phyloP scores from a whole-genome alignment of 2,329 filamentous ascomycete genomes.

The Pseudocercospora fijiensis region DNA sequence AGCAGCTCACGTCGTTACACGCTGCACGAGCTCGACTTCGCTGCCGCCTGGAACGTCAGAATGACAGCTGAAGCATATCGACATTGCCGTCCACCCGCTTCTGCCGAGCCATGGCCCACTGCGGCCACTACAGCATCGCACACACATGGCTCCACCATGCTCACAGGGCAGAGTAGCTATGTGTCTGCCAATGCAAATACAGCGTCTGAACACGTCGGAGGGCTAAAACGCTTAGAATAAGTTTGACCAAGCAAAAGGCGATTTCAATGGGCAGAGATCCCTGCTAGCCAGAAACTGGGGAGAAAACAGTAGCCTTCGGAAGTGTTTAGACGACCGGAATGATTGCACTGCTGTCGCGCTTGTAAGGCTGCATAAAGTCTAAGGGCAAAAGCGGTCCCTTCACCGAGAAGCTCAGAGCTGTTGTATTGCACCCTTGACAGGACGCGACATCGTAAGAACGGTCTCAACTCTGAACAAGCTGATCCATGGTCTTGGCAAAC shows the following conservation, averaged over 20 bases:
- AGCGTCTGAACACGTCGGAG: too few relatives aligned
- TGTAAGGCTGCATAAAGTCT: not conserved
- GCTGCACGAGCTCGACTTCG: not conserved
- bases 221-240: too few relatives aligned
- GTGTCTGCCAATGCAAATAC: too few relatives aligned
- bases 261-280: too few relatives aligned
- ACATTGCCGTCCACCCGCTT: slow-evolving; percentile 1
- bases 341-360: not conserved
- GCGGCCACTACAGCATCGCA: not conserved
- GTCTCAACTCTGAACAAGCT: not conserved
- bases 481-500: slow-evolving; percentile 5
- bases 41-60: slow-evolving; percentile 2
- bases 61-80: slow-evolving; percentile 3
- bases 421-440: slow-evolving; percentile 5
- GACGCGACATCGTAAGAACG: not conserved
- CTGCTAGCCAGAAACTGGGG: not conserved
- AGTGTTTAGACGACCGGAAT: too few relatives aligned
- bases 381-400: not conserved
- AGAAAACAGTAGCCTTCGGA: too few relatives aligned
- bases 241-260: too few relatives aligned
- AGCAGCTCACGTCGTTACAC: not conserved
- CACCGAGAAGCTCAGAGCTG: slow-evolving; percentile 1
- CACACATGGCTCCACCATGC: not conserved
- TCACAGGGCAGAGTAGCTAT: not conserved
- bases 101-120: not conserved